These are phyloP conservation scores for Brachypodium distachyon DNA, from an alignment of 202 grass and related monocot genomes.

Conservation along the genomic window DNA sequence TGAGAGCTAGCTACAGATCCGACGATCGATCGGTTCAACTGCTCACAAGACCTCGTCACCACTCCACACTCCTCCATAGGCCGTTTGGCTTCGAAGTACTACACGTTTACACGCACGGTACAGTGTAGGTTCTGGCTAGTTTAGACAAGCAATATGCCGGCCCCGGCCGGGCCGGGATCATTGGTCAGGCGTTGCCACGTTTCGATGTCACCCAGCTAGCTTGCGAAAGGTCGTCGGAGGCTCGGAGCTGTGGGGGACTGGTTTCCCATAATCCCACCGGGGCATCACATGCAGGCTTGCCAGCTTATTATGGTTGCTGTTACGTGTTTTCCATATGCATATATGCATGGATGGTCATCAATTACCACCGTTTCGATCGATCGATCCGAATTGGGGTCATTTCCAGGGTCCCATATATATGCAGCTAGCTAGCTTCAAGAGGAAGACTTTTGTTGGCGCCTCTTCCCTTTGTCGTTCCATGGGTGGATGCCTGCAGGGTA, in stretches of 20 bases:
- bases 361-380: too few relatives aligned
- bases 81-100: too few relatives aligned
- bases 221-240: constrained; percentile 32
- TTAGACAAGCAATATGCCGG: neutral
- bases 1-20: too few relatives aligned
- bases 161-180: too few relatives aligned
- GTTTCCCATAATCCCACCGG: constrained; percentile 49
- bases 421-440: constrained; percentile 18
- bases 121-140: neutral
- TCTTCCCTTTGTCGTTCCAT: neutral
- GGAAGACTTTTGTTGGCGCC: constrained; percentile 3
- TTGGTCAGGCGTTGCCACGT: neutral
- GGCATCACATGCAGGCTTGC: constrained; percentile 21
- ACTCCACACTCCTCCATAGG: too few relatives aligned
- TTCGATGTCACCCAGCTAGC: neutral
- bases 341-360: too few relatives aligned
- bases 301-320: too few relatives aligned
- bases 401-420: constrained; percentile 20
- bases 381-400: constrained; percentile 13
- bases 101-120: too few relatives aligned
- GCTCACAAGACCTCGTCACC: too few relatives aligned
- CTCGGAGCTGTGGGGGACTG: constrained; percentile 53
- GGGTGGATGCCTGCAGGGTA: neutral
- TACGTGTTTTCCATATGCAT: too few relatives aligned
- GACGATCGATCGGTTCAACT: too few relatives aligned